phyloP scores from a whole-genome alignment of 805 yeast genomes.

The Wickerhamiella domercqiae region DNA sequence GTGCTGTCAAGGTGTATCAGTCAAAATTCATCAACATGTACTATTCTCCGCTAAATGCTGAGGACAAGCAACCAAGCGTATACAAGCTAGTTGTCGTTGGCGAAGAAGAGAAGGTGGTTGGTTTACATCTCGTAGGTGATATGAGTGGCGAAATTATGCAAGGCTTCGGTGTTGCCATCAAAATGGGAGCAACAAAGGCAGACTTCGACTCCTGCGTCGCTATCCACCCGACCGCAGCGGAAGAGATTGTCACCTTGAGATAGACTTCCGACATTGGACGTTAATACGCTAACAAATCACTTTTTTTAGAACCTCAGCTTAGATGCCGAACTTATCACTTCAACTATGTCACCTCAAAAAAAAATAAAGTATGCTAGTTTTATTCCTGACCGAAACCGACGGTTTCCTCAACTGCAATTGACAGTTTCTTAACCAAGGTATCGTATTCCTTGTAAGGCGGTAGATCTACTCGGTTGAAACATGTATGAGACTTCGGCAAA shows the following conservation, averaged over 20 bases:
- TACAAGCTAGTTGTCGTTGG: constrained; percentile 75
- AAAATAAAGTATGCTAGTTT: no score
- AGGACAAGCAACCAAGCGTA: constrained; percentile 66
- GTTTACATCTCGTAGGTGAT: constrained; percentile 88
- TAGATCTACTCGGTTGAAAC: constrained; percentile 96
- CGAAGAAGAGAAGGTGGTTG: constrained; percentile 81
- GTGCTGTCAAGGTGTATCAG: constrained; percentile 63
- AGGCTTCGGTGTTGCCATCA: constrained; percentile 95
- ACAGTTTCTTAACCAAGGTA: constrained; percentile 71
- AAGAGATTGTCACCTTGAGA: constrained; percentile 80
- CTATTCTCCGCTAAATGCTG: constrained; percentile 61
- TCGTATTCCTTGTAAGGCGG: constrained; percentile 86
- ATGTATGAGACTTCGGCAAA: constrained; percentile 91
- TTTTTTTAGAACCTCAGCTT: no score
- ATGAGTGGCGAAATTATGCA: constrained; percentile 82
- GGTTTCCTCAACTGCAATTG: constrained; percentile 96
- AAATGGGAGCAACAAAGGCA: constrained; percentile 97
- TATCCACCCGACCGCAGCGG: constrained; percentile 97
- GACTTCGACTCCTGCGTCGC: constrained; percentile 96
- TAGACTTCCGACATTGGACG: no score
- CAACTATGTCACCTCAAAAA: no score
- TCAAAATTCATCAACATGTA: constrained; percentile 84
- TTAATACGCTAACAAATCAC: no score
- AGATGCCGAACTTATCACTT: no score
- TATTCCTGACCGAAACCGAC: constrained; percentile 98